These are phyloP conservation scores for Saksenaea vasiformis DNA, from an alignment of 371 early-diverging fungal genomes.

Conservation along the genomic window DNA sequence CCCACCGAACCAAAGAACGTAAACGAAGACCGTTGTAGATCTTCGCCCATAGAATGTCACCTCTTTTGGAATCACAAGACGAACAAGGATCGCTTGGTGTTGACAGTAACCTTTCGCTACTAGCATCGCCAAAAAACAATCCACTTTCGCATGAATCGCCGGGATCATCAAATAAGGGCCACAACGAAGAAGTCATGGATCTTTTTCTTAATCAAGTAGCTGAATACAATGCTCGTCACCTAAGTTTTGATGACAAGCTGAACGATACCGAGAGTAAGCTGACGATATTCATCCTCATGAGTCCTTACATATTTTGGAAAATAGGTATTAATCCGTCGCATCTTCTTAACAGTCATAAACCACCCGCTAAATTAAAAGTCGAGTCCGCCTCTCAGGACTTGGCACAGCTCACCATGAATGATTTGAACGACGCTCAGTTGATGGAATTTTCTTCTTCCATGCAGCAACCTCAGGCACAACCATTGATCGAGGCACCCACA, in stretches of 20 bases:
- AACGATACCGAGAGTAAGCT: conserved; percentile 7
- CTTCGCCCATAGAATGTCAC: conserved; percentile 3
- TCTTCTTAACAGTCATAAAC: background rate
- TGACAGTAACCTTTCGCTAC: conserved; percentile 3
- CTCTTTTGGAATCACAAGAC: conserved; percentile 2
- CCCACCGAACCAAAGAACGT: background rate
- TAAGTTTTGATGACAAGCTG: conserved; percentile 20
- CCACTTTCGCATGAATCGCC: conserved; percentile 2
- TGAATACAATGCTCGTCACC: conserved; percentile 36
- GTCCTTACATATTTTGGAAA: background rate
- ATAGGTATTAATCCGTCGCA: conserved; percentile 9
- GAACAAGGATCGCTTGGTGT: conserved; percentile 3
- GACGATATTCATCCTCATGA: background rate
- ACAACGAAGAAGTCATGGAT: conserved; percentile 41
- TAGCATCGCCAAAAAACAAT: background rate
- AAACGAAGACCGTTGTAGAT: background rate
- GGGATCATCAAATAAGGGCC: conserved; percentile 3
- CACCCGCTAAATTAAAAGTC: conserved; percentile 5
- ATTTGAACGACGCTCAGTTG: conserved; percentile 1
- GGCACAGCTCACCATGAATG: conserved; percentile 5
- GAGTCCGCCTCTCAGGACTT: conserved; percentile 5
- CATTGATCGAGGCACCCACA: background rate
- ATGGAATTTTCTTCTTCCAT: background rate
- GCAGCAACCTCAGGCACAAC: background rate
- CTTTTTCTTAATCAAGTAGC: conserved; percentile 40